phyloP scores from a whole-genome alignment of 2,329 filamentous ascomycete genomes.

The Truncatella angustata region DNA sequence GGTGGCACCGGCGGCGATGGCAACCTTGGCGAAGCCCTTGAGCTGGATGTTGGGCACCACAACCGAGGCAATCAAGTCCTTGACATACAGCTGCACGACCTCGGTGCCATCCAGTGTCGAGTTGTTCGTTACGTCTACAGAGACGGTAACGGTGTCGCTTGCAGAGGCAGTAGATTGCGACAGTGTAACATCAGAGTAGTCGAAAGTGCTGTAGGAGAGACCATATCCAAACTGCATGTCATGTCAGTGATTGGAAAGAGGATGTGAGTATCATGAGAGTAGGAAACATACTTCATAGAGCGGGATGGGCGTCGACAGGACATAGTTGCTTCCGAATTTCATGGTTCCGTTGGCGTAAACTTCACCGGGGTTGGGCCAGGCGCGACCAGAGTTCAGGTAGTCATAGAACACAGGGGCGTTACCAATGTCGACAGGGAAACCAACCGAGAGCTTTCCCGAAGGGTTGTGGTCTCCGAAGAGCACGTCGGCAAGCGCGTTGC shows the following conservation, averaged over 20 bases:
- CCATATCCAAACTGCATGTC: constrained; percentile 61
- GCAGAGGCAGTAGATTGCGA: constrained; percentile 45
- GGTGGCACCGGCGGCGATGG: constrained; percentile 58
- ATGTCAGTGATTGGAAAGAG: not conserved
- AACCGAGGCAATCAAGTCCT: constrained; percentile 60
- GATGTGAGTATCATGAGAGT: not conserved
- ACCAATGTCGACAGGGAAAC: constrained; percentile 66
- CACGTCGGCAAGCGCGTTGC: constrained; percentile 63
- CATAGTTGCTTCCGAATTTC: constrained; percentile 64
- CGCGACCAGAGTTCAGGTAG: constrained; percentile 65
- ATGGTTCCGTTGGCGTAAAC: constrained; percentile 58
- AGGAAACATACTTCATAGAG: constrained; percentile 44
- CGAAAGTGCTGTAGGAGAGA: constrained; percentile 63
- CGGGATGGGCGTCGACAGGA: constrained; percentile 57
- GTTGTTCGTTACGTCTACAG: constrained; percentile 61
- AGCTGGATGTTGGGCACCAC: constrained; percentile 64
- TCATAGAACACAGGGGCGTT: constrained; percentile 71
- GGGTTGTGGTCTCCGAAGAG: constrained; percentile 65
- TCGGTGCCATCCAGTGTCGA: constrained; percentile 58
- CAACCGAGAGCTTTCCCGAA: constrained; percentile 64
- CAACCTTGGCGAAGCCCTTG: constrained; percentile 66
- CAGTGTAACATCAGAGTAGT: constrained; percentile 53
- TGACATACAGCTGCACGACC: constrained; percentile 67
- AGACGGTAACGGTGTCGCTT: constrained; percentile 55
- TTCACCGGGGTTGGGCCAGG: constrained; percentile 49